phyloP scores from a whole-genome alignment of 352 stramenopile species.

The Globisporangium sylvaticum region DNA sequence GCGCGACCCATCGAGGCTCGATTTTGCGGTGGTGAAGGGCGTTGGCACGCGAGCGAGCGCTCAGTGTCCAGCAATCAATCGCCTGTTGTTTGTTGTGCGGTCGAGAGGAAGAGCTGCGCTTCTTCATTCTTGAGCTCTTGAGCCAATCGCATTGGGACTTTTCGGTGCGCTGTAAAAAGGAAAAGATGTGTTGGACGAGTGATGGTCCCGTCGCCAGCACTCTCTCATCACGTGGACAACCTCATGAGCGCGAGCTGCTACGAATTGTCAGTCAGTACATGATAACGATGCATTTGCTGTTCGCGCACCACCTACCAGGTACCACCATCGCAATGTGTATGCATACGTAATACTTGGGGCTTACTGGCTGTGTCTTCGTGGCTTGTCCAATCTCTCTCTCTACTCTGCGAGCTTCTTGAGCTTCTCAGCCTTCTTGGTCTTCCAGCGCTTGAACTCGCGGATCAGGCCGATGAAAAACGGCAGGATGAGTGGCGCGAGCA shows the following conservation, averaged over 20 bases:
- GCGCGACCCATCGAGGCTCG: neutral
- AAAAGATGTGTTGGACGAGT: neutral
- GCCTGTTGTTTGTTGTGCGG: neutral
- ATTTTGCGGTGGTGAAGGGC: neutral
- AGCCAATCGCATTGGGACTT: neutral
- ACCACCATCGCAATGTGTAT: neutral
- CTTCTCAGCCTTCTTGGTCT: slow-evolving; percentile 25
- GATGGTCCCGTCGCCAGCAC: neutral
- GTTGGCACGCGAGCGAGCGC: neutral
- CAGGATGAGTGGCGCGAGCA: slow-evolving; percentile 57
- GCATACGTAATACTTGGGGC: neutral
- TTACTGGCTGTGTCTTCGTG: neutral
- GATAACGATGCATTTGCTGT: neutral
- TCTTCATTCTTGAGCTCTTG: neutral
- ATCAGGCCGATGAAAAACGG: slow-evolving; percentile 55
- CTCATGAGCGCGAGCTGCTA: neutral
- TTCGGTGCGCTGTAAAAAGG: neutral
- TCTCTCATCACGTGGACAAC: neutral
- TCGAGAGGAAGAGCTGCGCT: neutral
- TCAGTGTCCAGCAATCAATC: neutral
- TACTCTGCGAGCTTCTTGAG: slow-evolving; percentile 6
- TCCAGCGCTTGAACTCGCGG: slow-evolving; percentile 48
- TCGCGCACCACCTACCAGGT: neutral
- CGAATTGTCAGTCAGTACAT: neutral
- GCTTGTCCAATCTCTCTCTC: neutral